Evolutionary conservation across 768 basidiomycete species (phyloP).

Genomic region (Lanmaoa pseudosensibilis): DNA sequence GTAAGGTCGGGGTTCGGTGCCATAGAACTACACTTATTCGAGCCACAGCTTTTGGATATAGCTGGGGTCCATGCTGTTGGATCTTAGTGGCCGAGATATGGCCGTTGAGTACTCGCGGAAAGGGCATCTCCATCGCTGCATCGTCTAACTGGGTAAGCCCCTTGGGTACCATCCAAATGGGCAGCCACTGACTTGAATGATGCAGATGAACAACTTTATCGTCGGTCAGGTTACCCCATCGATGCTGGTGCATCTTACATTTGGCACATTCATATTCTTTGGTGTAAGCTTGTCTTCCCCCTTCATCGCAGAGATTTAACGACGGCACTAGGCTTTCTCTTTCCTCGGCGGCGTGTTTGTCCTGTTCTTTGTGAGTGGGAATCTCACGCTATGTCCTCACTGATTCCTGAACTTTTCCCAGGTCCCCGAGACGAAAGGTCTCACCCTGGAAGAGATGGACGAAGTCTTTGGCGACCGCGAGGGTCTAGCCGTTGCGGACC

Average conservation of each 20-base stretch:
- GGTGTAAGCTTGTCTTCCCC: conserved; percentile 43
- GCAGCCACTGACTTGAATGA: not conserved
- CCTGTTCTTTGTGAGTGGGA: conserved; percentile 53
- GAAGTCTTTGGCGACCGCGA: conserved; percentile 62
- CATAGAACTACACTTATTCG: not conserved
- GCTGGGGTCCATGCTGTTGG: conserved; percentile 81
- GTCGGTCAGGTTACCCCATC: conserved; percentile 57
- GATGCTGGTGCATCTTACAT: conserved; percentile 64
- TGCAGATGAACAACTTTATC: conserved; percentile 77
- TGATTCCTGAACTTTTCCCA: conserved; percentile 15
- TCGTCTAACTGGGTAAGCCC: conserved; percentile 69
- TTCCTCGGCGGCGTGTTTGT: conserved; percentile 68
- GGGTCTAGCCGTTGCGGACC: conserved; percentile 58
- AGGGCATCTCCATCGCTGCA: conserved; percentile 72
- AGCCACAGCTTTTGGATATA: conserved; percentile 60
- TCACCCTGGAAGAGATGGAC: conserved; percentile 79
- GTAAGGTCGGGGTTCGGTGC: conserved; percentile 28
- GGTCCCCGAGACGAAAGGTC: conserved; percentile 74
- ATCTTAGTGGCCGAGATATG: conserved; percentile 76
- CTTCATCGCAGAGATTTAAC: not conserved
- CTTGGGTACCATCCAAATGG: not conserved
- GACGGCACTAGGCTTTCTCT: conserved; percentile 53
- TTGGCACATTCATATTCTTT: conserved; percentile 77
- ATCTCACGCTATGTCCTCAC: not conserved
- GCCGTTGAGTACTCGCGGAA: conserved; percentile 70